These are phyloP conservation scores for Clarireedia homoeocarpa DNA, from an alignment of 2,329 filamentous ascomycete genomes.

Conservation along the genomic window DNA sequence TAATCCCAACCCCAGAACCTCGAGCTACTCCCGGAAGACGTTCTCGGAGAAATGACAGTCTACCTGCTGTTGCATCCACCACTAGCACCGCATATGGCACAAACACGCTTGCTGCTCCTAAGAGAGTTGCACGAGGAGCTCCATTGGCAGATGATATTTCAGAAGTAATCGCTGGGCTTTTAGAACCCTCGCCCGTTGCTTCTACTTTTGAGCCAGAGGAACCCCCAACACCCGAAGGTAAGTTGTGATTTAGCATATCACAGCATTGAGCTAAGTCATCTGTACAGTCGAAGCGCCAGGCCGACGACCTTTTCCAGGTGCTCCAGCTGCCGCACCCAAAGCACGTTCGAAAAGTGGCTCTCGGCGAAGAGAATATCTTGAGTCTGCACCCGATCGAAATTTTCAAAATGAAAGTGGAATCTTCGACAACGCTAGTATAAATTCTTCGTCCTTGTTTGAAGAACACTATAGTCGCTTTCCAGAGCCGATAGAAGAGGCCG, in stretches of 20 bases:
- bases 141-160: conserved; percentile 13
- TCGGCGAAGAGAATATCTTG: not conserved
- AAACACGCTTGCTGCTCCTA: conserved; percentile 16
- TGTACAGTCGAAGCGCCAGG: not conserved
- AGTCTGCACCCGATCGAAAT: conserved; percentile 17
- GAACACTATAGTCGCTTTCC: conserved; percentile 7
- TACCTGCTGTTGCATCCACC: conserved; percentile 18
- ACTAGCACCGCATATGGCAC: conserved; percentile 26
- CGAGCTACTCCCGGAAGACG: conserved; percentile 10
- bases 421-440: conserved; percentile 30
- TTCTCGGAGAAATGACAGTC: conserved; percentile 3
- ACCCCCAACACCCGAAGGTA: not conserved
- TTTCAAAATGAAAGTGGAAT: conserved; percentile 32
- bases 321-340: not conserved
- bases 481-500: conserved; percentile 5
- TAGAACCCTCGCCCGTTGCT: conserved; percentile 13
- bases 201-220: not conserved
- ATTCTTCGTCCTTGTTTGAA: conserved; percentile 16
- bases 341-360: conserved; percentile 1
- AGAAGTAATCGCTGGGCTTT: conserved; percentile 14
- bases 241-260: not conserved
- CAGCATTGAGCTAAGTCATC: not conserved
- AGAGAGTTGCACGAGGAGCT: conserved; percentile 7
- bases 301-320: not conserved
- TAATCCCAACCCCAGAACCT: conserved; percentile 12